Evolutionary conservation across 345 rosid genomes (phyloP).

Genomic region (Eucalyptus cloeziana): DNA sequence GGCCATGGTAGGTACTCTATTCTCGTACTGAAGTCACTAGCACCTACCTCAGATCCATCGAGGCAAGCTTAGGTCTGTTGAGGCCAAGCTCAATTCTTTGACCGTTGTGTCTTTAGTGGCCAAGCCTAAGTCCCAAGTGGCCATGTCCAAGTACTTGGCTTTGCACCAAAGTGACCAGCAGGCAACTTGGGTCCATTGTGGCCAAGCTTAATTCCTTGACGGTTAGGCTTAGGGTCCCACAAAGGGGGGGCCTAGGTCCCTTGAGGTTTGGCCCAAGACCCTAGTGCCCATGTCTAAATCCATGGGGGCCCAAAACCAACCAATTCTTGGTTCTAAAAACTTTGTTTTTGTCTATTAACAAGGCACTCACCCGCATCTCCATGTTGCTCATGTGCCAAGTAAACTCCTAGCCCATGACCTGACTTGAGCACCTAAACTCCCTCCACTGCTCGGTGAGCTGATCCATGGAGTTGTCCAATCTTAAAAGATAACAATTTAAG

Average conservation of each 20-base stretch:
- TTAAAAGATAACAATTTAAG: background rate
- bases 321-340: background rate
- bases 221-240: fast-evolving
- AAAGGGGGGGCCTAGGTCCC: background rate
- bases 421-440: background rate
- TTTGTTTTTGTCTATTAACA: background rate
- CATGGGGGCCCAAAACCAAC: background rate
- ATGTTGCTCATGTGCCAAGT: background rate
- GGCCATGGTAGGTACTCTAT: background rate
- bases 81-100: background rate
- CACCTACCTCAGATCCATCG: background rate
- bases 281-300: background rate
- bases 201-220: background rate
- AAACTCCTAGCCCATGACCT: background rate
- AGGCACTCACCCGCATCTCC: background rate
- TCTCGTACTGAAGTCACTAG: background rate
- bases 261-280: background rate
- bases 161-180: background rate
- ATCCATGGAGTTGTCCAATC: background rate
- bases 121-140: background rate
- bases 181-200: background rate
- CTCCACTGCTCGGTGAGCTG: background rate
- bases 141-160: background rate
- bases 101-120: background rate
- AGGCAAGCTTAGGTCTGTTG: background rate